Base-by-base conservation (phyloP, 2,329 filamentous ascomycete species). In the Cercospora janseana region DNA sequence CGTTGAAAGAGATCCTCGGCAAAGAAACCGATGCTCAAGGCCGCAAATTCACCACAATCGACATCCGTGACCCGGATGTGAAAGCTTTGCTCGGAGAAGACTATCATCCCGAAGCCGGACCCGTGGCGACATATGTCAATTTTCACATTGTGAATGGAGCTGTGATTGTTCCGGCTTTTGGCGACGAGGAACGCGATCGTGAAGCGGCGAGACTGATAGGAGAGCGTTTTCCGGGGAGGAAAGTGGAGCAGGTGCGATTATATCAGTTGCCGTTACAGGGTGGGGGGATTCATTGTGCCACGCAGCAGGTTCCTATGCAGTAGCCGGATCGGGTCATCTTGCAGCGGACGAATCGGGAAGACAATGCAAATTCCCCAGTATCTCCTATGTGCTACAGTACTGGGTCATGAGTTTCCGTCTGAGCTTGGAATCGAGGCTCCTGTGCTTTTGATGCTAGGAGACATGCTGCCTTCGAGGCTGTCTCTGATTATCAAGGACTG, bases 251-350 rank as follows among this genome's bases (percentile, higher is more conserved):
- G 16, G 54, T 59, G 3, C 16, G n/a, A 4, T 27, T 59, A 10
- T 32, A 51, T 24, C 52, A 56, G 54, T 21, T 59, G 24, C 51
- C 56, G 20, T 43, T 47, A 23, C 46, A 49, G 24, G 54, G 56
- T 12, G 56, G 54, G 6, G 56, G 54, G 7, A 52, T 57, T 10
- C 54, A 59, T 40, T 55, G 54, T 49, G 54, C 56, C 3, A 59
- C 54, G 8, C 47, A 51, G 31, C 43, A 54, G 10, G 43, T 54
- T 13, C 52, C 46, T 24, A 20, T 35, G 12, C 34, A 51, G 35
- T 46, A 46, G 23, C n/a, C n/a, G n/a, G n/a, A n/a, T n/a, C n/a
- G n/a, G n/a, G n/a, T n/a, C n/a, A n/a, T n/a, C n/a, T n/a, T n/a
- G n/a, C n/a, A n/a, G n/a, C n/a, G n/a, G n/a, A n/a, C n/a, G n/a